Conservation (phyloP, 768 basidiomycete species). For the Suillus fuscotomentosus region DNA sequence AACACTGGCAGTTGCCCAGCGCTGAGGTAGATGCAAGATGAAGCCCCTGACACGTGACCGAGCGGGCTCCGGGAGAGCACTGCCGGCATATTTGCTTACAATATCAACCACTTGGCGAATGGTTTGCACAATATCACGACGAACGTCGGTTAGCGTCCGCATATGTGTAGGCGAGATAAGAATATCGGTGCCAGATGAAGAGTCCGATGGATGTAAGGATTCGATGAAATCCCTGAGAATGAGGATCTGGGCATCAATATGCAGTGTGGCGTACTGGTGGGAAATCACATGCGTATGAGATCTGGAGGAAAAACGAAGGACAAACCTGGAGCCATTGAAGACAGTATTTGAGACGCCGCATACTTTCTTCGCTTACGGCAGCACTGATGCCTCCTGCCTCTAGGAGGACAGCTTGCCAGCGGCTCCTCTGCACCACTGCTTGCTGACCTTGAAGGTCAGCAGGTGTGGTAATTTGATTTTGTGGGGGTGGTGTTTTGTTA, state of each 20-base stretch:
- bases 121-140: constrained; percentile 83
- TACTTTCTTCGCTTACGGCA: constrained; percentile 88
- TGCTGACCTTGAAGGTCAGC: constrained; percentile 32
- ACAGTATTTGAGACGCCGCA: constrained; percentile 83
- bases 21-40: constrained; percentile 75
- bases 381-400: constrained; percentile 89
- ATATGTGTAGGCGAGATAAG: constrained; percentile 49
- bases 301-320: constrained; percentile 7
- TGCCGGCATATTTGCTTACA: constrained; percentile 81
- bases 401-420: constrained; percentile 81
- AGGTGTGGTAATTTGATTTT: constrained; percentile 15
- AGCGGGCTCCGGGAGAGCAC: constrained; percentile 84
- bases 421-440: constrained; percentile 69
- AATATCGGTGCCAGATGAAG: constrained; percentile 27
- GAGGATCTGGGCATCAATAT: constrained; percentile 85
- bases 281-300: constrained; percentile 1
- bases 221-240: constrained; percentile 83
- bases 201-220: constrained; percentile 48
- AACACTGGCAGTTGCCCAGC: constrained; percentile 61
- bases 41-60: constrained; percentile 69
- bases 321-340: constrained; percentile 84
- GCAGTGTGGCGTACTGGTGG: constrained; percentile 76
- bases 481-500: constrained; percentile 23
- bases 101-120: constrained; percentile 89
- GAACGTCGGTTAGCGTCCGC: constrained; percentile 70